Conservation (phyloP, 441 rosid species). For the Gossypium davidsonii region DNA sequence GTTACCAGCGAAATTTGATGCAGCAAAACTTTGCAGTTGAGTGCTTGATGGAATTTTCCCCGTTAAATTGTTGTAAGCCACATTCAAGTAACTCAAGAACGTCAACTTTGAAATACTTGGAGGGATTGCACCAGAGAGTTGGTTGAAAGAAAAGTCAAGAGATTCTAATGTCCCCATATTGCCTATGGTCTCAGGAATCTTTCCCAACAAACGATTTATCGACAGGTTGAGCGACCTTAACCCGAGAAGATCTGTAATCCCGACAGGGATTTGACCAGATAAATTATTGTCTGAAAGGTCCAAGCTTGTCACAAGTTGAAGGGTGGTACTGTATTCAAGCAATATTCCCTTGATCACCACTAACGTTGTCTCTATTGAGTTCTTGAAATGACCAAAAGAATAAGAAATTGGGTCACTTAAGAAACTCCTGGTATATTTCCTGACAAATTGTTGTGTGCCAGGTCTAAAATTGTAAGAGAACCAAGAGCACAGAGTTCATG, state of each 20-base stretch:
- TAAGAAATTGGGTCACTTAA: neutral
- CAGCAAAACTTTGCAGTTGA: slow-evolving; percentile 1
- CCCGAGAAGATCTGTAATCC: neutral
- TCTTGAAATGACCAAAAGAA: slow-evolving; percentile 3
- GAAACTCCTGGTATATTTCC: slow-evolving; percentile 3
- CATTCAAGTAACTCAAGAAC: neutral
- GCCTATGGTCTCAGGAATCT: neutral
- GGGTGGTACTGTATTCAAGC: neutral
- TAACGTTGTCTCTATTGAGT: neutral
- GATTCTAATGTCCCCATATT: neutral
- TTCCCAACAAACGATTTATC: neutral
- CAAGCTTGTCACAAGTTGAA: neutral
- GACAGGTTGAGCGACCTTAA: neutral
- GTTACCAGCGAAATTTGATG: neutral
- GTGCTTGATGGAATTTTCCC: neutral
- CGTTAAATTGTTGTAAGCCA: neutral
- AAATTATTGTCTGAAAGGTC: neutral
- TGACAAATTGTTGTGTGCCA: slow-evolving; percentile 6
- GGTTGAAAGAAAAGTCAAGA: neutral
- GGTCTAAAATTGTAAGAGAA: slow-evolving; percentile 3
- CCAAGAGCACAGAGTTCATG: neutral
- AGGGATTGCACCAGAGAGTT: slow-evolving; percentile 1
- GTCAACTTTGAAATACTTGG: neutral
- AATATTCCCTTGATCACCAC: neutral
- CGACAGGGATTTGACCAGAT: neutral